phyloP scores from a whole-genome alignment of 139 green algal genomes.

The Chlamydomonas sp. region DNA sequence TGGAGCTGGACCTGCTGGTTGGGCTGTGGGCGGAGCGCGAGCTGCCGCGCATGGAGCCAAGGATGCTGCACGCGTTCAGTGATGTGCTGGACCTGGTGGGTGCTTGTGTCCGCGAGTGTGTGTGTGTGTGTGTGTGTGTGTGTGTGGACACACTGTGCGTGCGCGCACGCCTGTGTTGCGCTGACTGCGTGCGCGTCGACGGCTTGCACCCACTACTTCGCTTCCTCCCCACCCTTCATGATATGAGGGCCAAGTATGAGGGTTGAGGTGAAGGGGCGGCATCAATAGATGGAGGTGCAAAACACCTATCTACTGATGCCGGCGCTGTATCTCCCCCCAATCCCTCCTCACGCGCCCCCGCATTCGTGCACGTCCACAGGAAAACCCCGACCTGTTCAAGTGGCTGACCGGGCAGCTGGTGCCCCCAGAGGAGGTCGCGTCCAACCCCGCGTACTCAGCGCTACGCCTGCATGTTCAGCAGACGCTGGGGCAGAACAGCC shows the following conservation, averaged over 20 bases:
- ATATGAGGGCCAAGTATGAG: no score
- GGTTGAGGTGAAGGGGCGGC: background rate
- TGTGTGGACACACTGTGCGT: no score
- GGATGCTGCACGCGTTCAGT: constrained; percentile 38
- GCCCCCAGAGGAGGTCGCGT: constrained; percentile 33
- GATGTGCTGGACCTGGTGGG: constrained; percentile 57
- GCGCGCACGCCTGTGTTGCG: no score
- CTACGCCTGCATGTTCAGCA: constrained; percentile 30
- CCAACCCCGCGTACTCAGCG: constrained; percentile 49
- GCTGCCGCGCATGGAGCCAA: constrained; percentile 40
- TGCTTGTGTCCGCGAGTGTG: no score
- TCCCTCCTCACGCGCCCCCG: background rate
- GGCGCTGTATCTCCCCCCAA: background rate
- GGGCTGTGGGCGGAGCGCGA: constrained; percentile 70
- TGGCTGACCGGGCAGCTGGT: constrained; percentile 65
- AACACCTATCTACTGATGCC: background rate
- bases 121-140: no score
- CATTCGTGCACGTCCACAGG: constrained; percentile 31
- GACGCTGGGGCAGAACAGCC: constrained; percentile 37
- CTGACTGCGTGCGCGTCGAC: no score
- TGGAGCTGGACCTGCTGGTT: constrained; percentile 78
- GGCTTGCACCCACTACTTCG: no score
- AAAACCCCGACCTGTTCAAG: constrained; percentile 82
- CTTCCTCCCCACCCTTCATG: no score
- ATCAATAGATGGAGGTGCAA: background rate